Evolutionary conservation across 2,329 filamentous ascomycete genomes (phyloP), one percentile per base, ranked within the genome.

Genomic region (Coniochaeta hoffmannii): DNA sequence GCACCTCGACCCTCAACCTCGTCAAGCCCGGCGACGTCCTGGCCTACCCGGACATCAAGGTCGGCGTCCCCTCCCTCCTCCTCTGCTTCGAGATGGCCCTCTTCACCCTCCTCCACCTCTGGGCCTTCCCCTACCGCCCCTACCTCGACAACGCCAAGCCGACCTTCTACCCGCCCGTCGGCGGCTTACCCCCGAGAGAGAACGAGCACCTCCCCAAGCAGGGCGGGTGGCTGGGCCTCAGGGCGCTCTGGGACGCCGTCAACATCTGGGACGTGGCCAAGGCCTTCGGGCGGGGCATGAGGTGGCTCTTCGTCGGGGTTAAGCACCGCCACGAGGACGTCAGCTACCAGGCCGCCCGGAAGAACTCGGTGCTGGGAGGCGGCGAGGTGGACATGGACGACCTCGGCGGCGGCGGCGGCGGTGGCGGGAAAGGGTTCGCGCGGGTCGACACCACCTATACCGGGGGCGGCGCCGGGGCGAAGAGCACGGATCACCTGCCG

Each of bases 191-290:
- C 58, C 63, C 72, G 63, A 65, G 69, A 57, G 64, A 78, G 69
- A 79, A 77, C 64, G 64, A 72, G 32, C 68, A 73, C 51, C 68
- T 66, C 1, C 66, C 71, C 2, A 88, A 89, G 49, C 72, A 79
- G 56, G 87, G 88, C 12, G 87, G 88, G 2, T 78, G 80, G 49
- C 66, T 85, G 38, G 88, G 88, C 3, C 59, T 85, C 51, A 77
- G 77, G 59, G 90, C 89, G 4, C 68, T 93, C 7, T 67, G 77
- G 1, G 86, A 93, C 63, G 85, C 89, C 1, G 78, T 91, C 66
- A 94, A 94, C 64, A 79, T 88, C 0, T 90, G 89, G 85, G 90
- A 96, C 68, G 80, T 95, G 41, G 72, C 90, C 65, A 95, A 92
- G 71, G 88, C 88, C 0, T 84, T 88, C 58, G 88, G 86, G 9